Conservation (phyloP, 2,329 filamentous ascomycete genomes). For the Zopfia rhizophila region DNA sequence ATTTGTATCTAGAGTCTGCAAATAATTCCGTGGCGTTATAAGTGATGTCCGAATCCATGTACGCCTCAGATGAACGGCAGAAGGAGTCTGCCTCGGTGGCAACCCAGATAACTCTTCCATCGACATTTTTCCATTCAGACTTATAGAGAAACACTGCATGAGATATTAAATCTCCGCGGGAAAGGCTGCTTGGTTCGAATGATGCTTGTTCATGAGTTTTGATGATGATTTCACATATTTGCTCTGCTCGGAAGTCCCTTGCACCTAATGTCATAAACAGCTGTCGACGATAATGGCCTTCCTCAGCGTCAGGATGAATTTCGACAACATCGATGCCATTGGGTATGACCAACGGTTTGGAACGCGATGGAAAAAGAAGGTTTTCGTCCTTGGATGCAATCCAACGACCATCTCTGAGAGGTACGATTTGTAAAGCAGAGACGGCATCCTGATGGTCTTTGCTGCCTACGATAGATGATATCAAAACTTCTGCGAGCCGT, state of each 20-base stretch:
- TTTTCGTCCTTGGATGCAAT: conserved; percentile 4
- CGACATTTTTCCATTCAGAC: conserved; percentile 1
- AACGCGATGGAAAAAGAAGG: conserved; percentile 5
- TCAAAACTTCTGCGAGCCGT: conserved; percentile 3
- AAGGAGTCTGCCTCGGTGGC: not conserved
- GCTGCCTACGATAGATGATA: not conserved
- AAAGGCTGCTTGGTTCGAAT: not conserved
- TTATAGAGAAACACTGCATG: conserved; percentile 1
- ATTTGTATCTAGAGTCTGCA: not conserved
- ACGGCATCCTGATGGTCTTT: conserved; percentile 3
- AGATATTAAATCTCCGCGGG: not conserved
- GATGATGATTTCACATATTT: conserved; percentile 4
- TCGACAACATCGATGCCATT: conserved; percentile 4
- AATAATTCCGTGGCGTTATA: not conserved
- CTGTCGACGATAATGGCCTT: not conserved
- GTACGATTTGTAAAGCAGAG: conserved; percentile 1
- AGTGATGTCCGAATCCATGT: not conserved
- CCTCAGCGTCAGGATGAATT: conserved; percentile 7
- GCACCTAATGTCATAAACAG: conserved; percentile 1
- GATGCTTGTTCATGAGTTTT: not conserved
- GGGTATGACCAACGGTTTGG: conserved; percentile 4
- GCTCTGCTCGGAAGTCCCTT: conserved; percentile 1
- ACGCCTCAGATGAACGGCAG: not conserved
- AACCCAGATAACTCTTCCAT: not conserved
- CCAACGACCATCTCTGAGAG: conserved; percentile 7